Conservation (phyloP, 331 rosid genomes). For the Ulmus americana region DNA sequence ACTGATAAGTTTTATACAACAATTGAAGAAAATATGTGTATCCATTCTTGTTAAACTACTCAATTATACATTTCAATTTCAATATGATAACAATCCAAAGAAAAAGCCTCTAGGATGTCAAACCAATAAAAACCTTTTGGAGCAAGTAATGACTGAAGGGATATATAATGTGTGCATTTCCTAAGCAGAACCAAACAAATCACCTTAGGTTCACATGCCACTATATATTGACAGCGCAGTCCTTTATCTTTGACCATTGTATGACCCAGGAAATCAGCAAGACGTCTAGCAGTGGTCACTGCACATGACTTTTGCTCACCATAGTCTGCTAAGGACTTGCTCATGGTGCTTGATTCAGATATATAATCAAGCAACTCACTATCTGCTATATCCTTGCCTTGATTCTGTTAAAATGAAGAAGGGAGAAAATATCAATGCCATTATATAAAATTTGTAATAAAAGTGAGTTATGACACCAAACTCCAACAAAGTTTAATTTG, state of each 20-base stretch:
- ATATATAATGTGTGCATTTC: slow-evolving; percentile 13
- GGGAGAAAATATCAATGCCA: slow-evolving; percentile 4
- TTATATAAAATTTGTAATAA: neutral
- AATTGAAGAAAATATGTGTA: no score
- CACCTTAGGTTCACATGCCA: slow-evolving; percentile 98
- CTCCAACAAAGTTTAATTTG: slow-evolving; percentile 7
- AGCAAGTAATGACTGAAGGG: slow-evolving; percentile 13
- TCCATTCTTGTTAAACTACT: neutral
- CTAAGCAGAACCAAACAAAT: neutral
- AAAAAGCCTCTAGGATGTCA: neutral
- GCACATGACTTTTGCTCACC: slow-evolving; percentile 93
- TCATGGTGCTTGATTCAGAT: slow-evolving; percentile 99
- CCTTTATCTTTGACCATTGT: slow-evolving; percentile 98
- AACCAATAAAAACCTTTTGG: neutral
- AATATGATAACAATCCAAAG: neutral
- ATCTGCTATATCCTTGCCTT: slow-evolving; percentile 84
- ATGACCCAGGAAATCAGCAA: slow-evolving; percentile 92
- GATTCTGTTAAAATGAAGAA: slow-evolving; percentile 56
- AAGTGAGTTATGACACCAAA: slow-evolving; percentile 6
- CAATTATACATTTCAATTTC: neutral
- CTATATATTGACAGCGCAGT: slow-evolving; percentile 84
- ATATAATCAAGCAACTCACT: slow-evolving; percentile 93
- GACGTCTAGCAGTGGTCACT: slow-evolving; percentile 93
- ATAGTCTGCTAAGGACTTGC: slow-evolving; percentile 94
- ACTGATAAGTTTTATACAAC: neutral